A percentile compares a stretch with the other conserved stretches of the same genome.
These are phyloP conservation scores for Cyclotella baltica DNA, from an alignment of 108 stramenopile genomes.

Conservation along the genomic window DNA sequence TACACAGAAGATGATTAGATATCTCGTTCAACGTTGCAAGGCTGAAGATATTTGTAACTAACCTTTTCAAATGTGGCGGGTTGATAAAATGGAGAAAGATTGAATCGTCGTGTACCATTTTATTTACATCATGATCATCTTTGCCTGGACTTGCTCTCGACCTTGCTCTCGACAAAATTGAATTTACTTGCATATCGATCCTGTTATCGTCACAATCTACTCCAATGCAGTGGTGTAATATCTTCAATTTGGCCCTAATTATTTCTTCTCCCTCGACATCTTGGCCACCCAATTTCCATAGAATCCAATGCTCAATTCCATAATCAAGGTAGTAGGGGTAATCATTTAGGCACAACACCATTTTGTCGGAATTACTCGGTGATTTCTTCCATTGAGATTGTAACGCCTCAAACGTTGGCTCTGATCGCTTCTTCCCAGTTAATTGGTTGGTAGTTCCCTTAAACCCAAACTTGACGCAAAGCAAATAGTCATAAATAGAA, in stretches of 20 bases:
- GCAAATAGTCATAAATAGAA: constrained; percentile 70
- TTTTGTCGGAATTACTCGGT: not conserved
- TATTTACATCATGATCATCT: constrained; percentile 5
- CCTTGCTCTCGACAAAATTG: not conserved
- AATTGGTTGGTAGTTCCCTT: not conserved
- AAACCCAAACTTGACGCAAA: constrained; percentile 77
- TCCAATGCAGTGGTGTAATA: constrained; percentile 4
- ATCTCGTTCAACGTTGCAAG: not conserved
- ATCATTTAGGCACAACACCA: constrained; percentile 44
- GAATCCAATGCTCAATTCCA: constrained; percentile 53
- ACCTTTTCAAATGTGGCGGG: constrained; percentile 67
- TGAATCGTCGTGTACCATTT: constrained; percentile 18
- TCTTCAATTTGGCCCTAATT: constrained; percentile 32
- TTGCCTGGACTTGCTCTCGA: not conserved
- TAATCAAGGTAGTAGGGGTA: constrained; percentile 51
- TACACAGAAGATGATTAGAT: not conserved
- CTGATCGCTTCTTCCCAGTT: constrained; percentile 27
- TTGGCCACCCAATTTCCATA: constrained; percentile 54
- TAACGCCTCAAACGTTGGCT: constrained; percentile 34
- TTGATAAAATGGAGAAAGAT: constrained; percentile 73
- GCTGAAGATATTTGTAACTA: not conserved
- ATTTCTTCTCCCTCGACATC: constrained; percentile 37
- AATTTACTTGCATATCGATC: not conserved
- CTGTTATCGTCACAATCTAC: constrained; percentile 5
- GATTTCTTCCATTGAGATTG: not conserved